phyloP scores from a whole-genome alignment of 2,329 filamentous ascomycete genomes.

The Immersiporthe knoxdaviesiana region DNA sequence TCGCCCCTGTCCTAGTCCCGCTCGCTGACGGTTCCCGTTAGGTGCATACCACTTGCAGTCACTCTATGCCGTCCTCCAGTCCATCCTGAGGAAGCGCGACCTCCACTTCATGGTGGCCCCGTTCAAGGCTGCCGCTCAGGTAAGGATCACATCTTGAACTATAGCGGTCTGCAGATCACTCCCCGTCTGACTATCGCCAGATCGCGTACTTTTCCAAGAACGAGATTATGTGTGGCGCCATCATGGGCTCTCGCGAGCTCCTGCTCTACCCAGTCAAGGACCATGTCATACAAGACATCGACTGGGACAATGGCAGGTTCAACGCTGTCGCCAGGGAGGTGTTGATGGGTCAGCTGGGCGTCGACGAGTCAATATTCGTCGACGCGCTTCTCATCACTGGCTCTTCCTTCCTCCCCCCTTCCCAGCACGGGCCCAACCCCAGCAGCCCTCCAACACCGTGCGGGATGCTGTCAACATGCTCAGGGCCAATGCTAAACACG shows the following conservation, averaged over 20 bases:
- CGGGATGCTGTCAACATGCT: conserved; percentile 80
- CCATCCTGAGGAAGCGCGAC: conserved; percentile 68
- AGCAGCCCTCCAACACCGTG: conserved; percentile 62
- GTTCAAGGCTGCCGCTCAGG: conserved; percentile 86
- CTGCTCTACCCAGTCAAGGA: conserved; percentile 85
- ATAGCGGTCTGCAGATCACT: too few species aligned
- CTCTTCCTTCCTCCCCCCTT: conserved; percentile 78
- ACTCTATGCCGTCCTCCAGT: conserved; percentile 77
- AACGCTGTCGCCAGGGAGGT: conserved; percentile 65
- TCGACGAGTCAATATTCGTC: conserved; percentile 73
- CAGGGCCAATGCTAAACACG: conserved; percentile 68
- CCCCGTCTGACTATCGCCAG: conserved; percentile 44
- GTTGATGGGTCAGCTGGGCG: conserved; percentile 69
- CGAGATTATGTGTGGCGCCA: conserved; percentile 69
- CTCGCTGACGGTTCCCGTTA: conserved; percentile 40
- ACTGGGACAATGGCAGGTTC: conserved; percentile 72
- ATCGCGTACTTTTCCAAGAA: conserved; percentile 62
- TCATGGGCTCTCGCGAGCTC: conserved; percentile 84
- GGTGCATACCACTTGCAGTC: conserved; percentile 72
- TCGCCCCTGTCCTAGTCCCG: conserved; percentile 25
- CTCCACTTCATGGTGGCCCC: conserved; percentile 83
- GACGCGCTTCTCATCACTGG: conserved; percentile 84
- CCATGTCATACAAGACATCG: conserved; percentile 67
- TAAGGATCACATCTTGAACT: conserved; percentile 44
- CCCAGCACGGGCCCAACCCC: conserved; percentile 60